Evolutionary conservation across 345 rosid species (phyloP).

Genomic region (Citrus hindsii): DNA sequence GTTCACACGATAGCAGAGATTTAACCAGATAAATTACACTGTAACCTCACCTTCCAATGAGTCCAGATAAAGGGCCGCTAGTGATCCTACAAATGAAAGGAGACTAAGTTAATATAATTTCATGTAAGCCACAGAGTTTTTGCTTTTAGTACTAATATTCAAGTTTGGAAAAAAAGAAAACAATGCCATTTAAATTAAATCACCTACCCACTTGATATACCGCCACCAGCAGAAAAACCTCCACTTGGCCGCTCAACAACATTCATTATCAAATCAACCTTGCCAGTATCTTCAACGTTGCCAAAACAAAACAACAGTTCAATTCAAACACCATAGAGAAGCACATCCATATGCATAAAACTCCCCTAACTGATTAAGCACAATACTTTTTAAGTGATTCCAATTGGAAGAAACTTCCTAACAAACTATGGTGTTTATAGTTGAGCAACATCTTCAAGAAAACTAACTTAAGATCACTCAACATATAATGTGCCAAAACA

Average conservation of each 20-base stretch:
- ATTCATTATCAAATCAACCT: slow-evolving; percentile 93
- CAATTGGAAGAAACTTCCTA: neutral
- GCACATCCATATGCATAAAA: neutral
- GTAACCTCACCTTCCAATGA: slow-evolving; percentile 76
- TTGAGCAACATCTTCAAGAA: neutral
- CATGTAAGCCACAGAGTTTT: neutral
- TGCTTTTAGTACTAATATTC: neutral
- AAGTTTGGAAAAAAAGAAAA: neutral
- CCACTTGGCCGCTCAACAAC: slow-evolving; percentile 98
- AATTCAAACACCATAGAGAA: neutral
- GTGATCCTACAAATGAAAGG: slow-evolving; percentile 62
- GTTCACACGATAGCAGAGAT: neutral
- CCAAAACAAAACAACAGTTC: neutral
- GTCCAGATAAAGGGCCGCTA: slow-evolving; percentile 91
- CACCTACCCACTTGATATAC: slow-evolving; percentile 91
- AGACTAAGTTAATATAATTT: slow-evolving; percentile 8
- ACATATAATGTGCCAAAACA: neutral
- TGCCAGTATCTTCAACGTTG: slow-evolving; percentile 56
- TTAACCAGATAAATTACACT: slow-evolving; percentile 3
- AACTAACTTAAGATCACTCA: neutral
- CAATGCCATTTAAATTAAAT: slow-evolving; percentile 3
- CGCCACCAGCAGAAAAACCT: slow-evolving; percentile 98
- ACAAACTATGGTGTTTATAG: neutral
- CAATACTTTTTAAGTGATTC: neutral
- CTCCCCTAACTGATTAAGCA: neutral